Percentiles rank a stretch among this genome's conserved stretches.
These are phyloP conservation scores for barrel medic (Medicago truncatula) DNA, from an alignment of 306 rosid species.

Conservation along the genomic window MtrunA17r5.0-ANR NC_053045.1:34040001-34040500, in stretches of 20 bases:
- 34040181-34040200: constrained; percentile 81
- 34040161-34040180: constrained; percentile 60
- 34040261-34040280: background rate
- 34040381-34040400: too few relatives aligned
- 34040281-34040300: background rate
- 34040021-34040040: constrained; percentile 73
- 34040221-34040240: constrained; percentile 39
- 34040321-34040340: too few relatives aligned
- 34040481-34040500: too few relatives aligned
- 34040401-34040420: too few relatives aligned
- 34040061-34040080: constrained; percentile 99
- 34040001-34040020: constrained; percentile 76
- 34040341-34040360: too few relatives aligned
- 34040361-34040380: too few relatives aligned
- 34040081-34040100: constrained; percentile 86
- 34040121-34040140: constrained; percentile 39
- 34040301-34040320: too few relatives aligned
- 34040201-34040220: constrained; percentile 40
- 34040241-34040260: constrained; percentile 22
- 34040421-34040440: too few relatives aligned
- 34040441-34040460: too few relatives aligned
- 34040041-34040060: constrained; percentile 94
- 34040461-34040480: too few relatives aligned
- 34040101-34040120: constrained; percentile 66
- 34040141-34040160: constrained; percentile 61